Evolutionary conservation across 208 protist species (phyloP).

Genomic region (Wallacemonas sp.): DNA sequence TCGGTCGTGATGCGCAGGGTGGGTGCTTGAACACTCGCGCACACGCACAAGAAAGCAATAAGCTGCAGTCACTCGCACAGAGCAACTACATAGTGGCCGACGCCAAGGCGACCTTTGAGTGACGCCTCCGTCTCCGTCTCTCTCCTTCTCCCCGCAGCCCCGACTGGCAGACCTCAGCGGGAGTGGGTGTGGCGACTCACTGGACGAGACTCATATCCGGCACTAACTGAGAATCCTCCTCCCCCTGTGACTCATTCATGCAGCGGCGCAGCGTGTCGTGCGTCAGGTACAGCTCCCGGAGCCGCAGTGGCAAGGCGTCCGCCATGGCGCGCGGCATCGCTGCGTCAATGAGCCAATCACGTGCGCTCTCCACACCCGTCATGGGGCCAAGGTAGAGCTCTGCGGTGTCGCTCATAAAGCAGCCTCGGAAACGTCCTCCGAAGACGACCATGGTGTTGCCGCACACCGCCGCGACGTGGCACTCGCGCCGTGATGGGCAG

Average conservation of each 20-base stretch:
- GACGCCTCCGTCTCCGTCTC: no score
- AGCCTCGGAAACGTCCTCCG: slow-evolving; percentile 83
- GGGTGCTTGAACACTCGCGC: no score
- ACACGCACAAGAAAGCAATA: no score
- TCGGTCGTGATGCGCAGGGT: no score
- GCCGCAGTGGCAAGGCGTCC: slow-evolving; percentile 35
- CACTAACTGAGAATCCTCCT: background rate
- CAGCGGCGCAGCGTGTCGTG: background rate
- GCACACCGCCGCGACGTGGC: slow-evolving; percentile 81
- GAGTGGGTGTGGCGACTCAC: no score
- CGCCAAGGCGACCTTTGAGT: no score
- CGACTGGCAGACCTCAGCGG: no score
- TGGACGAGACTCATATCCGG: no score
- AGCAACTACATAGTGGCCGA: no score
- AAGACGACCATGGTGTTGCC: slow-evolving; percentile 89
- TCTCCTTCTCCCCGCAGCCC: no score
- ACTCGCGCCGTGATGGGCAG: slow-evolving; percentile 82
- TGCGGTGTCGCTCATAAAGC: slow-evolving; percentile 82
- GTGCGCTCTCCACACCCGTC: slow-evolving; percentile 41
- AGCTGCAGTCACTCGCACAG: no score
- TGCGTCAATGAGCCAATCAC: slow-evolving; percentile 59
- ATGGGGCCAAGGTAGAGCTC: slow-evolving; percentile 72
- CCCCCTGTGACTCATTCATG: background rate
- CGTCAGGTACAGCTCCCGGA: slow-evolving; percentile 23
- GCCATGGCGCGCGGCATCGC: slow-evolving; percentile 19